These are phyloP conservation scores for Berkeleyomyces basicola DNA, from an alignment of 2,329 filamentous ascomycete species.

Conservation along the genomic window DNA sequence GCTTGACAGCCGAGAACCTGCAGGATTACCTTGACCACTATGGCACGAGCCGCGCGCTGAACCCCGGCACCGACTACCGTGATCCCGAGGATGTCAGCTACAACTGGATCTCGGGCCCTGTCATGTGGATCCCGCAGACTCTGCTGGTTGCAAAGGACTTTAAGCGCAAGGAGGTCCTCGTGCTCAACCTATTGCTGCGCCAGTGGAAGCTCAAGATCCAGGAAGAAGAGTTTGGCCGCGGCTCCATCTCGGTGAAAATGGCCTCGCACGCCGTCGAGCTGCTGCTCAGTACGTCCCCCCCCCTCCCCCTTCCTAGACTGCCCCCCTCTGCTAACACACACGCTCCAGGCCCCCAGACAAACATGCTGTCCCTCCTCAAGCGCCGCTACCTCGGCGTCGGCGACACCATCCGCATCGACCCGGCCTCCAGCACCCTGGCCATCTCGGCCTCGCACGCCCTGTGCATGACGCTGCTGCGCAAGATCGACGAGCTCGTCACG, in stretches of 20 bases:
- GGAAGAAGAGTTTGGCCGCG: conserved; percentile 28
- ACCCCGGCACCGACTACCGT: conserved; percentile 5
- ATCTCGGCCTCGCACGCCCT: conserved; percentile 12
- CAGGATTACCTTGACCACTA: conserved; percentile 23
- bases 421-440: conserved; percentile 13
- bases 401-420: conserved; percentile 2
- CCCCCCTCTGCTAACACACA: neutral
- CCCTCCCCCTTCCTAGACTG: neutral
- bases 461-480: conserved; percentile 20
- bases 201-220: conserved; percentile 34
- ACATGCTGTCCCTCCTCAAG: conserved; percentile 18
- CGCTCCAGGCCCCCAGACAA: neutral
- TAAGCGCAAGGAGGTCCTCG: conserved; percentile 26
- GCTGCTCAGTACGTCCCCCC: conserved; percentile 26
- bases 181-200: conserved; percentile 28
- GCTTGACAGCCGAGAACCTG: conserved; percentile 34
- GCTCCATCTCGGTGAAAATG: conserved; percentile 26
- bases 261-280: conserved; percentile 27
- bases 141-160: neutral
- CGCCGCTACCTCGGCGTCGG: conserved; percentile 20
- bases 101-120: conserved; percentile 26
- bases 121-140: conserved; percentile 27
- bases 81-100: conserved; percentile 16
- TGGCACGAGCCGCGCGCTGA: neutral
- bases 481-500: conserved; percentile 21